Conservation (phyloP, 2,329 filamentous ascomycete species). For the Ilyonectria sp. region DNA sequence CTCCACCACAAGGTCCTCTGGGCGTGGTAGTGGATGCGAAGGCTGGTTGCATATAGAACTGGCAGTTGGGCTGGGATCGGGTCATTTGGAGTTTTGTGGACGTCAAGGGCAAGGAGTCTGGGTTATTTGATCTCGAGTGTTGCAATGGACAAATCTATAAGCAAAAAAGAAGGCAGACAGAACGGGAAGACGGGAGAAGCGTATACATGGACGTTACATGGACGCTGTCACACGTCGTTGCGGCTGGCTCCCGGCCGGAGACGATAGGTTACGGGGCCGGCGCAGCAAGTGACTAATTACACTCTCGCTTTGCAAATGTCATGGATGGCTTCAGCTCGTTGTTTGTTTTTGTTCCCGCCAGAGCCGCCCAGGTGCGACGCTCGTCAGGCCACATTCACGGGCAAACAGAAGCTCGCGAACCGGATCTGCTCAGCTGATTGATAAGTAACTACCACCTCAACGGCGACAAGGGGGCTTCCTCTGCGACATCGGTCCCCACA, state of each 20-base stretch:
- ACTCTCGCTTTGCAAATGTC: constrained; percentile 1
- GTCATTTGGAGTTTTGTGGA: constrained; percentile 44
- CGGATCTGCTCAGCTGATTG: neutral
- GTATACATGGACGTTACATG: neutral
- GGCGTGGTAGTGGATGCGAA: constrained; percentile 64
- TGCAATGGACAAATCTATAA: constrained; percentile 22
- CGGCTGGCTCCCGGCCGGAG: neutral
- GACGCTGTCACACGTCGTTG: neutral
- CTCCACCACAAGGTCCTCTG: constrained; percentile 86
- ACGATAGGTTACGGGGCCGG: neutral
- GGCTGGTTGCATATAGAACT: constrained; percentile 1
- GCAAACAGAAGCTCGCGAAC: neutral
- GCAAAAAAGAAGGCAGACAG: constrained; percentile 5
- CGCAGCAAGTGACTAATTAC: neutral
- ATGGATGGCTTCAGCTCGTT: neutral
- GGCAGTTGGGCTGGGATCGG: constrained; percentile 21
- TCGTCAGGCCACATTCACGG: neutral
- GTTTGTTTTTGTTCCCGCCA: neutral
- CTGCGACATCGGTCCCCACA: neutral
- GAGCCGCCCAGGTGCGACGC: neutral
- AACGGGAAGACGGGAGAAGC: neutral
- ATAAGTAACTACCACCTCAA: neutral
- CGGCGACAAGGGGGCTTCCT: neutral
- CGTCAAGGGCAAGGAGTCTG: constrained; percentile 43
- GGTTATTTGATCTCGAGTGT: constrained; percentile 37